Evolutionary conservation across 176 grass and related monocot genomes (phyloP).

Genomic region (Lolium multiflorum): DNA sequence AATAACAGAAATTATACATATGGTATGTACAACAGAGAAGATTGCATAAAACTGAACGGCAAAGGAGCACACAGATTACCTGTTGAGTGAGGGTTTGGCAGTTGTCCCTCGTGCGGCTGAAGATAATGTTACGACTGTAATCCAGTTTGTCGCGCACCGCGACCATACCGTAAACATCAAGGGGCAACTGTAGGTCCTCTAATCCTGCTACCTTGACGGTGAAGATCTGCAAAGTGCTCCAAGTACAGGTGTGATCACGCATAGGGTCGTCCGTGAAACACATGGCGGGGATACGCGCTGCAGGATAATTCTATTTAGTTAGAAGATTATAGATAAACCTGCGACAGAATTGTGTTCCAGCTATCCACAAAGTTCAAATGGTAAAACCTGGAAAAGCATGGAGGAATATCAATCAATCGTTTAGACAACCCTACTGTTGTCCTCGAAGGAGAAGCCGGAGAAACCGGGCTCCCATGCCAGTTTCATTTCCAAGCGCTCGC

Average conservation of each 20-base stretch:
- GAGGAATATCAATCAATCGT: too few species aligned
- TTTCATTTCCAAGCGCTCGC: background rate
- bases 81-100: slow-evolving; percentile 14
- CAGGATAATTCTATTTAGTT: background rate
- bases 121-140: slow-evolving; percentile 12
- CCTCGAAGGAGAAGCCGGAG: background rate
- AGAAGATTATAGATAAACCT: background rate
- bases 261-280: background rate
- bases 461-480: background rate
- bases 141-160: slow-evolving; percentile 10
- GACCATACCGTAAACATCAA: slow-evolving; percentile 12
- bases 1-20: too few species aligned
- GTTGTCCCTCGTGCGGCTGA: slow-evolving; percentile 14
- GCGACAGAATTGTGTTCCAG: background rate
- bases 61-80: background rate
- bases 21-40: background rate
- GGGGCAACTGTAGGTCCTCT: background rate
- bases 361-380: too few species aligned
- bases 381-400: too few species aligned
- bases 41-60: background rate
- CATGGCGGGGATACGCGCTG: background rate
- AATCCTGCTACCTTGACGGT: background rate
- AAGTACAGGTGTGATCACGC: background rate
- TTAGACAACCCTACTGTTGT: background rate
- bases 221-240: background rate